Percentiles rank a stretch among this genome's conserved stretches.
Evolutionary conservation across 1,284 basidiomycete genomes (phyloP).

Genomic region (Cryptococcus sp.): DNA sequence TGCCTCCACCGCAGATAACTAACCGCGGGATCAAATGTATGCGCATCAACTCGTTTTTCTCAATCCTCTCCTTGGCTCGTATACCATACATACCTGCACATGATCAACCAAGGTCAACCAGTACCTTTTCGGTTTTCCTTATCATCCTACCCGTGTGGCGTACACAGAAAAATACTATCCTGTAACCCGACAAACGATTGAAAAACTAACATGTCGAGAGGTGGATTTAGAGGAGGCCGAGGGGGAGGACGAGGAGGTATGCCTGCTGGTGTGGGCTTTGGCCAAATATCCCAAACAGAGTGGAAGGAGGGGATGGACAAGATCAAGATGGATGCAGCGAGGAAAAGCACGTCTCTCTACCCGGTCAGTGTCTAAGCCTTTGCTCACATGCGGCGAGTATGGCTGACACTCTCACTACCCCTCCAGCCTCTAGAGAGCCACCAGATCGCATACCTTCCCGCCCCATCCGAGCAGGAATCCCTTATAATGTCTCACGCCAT

Average conservation of each 20-base stretch:
- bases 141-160: too few relatives aligned
- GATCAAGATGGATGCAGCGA: conserved; percentile 7
- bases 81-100: too few relatives aligned
- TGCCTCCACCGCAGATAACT: too few relatives aligned
- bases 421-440: conserved; percentile 31
- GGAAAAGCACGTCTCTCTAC: conserved; percentile 38
- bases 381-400: neutral
- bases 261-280: conserved; percentile 14
- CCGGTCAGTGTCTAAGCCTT: conserved; percentile 29
- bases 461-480: conserved; percentile 23
- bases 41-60: too few relatives aligned
- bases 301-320: conserved; percentile 16
- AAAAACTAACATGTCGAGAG: conserved; percentile 18
- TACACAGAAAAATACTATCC: too few relatives aligned
- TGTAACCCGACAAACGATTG: too few relatives aligned
- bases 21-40: too few relatives aligned
- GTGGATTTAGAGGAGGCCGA: conserved; percentile 26
- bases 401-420: neutral
- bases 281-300: conserved; percentile 14
- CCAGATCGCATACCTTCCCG: conserved; percentile 24
- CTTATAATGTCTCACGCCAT: conserved; percentile 23
- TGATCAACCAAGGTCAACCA: too few relatives aligned
- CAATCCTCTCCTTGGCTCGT: too few relatives aligned
- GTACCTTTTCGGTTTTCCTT: too few relatives aligned
- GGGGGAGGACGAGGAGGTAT: conserved; percentile 18